A percentile compares a stretch with the other conserved stretches of the same genome.
Conservation (phyloP, 495 filamentous ascomycete genomes). For the Rostrohypoxylon terebratum region DNA sequence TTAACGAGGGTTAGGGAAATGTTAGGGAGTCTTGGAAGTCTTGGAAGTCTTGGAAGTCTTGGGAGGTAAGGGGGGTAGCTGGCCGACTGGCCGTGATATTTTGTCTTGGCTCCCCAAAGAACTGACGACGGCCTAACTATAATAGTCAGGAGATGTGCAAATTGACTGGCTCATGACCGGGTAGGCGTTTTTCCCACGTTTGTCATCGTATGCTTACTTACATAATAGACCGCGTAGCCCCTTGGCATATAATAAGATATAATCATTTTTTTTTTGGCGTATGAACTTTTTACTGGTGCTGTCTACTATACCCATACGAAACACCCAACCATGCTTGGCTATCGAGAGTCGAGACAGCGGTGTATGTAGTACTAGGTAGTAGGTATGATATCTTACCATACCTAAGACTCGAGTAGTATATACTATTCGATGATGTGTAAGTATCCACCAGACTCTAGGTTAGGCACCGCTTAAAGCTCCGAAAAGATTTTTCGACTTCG, state of each 20-base stretch:
- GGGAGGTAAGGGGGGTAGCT: conserved; percentile 15
- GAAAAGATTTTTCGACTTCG: not conserved
- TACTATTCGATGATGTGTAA: not conserved
- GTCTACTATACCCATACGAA: not conserved
- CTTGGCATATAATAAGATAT: not conserved
- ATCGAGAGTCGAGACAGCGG: too few relatives aligned
- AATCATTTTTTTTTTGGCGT: not conserved
- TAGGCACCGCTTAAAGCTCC: too few relatives aligned
- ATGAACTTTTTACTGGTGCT: too few relatives aligned
- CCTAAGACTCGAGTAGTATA: too few relatives aligned
- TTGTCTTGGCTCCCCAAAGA: conserved; percentile 14
- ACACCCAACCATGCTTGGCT: not conserved
- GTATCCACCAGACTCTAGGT: not conserved
- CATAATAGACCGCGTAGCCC: not conserved
- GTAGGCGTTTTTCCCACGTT: conserved; percentile 2
- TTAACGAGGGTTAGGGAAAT: not conserved
- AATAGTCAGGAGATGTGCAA: conserved; percentile 1
- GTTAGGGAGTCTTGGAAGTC: not conserved
- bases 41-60: conserved; percentile 1
- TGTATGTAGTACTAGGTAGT: too few relatives aligned
- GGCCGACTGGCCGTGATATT: not conserved
- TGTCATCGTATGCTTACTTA: not conserved
- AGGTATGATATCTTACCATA: not conserved
- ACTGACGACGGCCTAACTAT: not conserved
- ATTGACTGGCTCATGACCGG: not conserved